Evolutionary conservation across 495 filamentous ascomycete genomes (phyloP).

Genomic region (Aspergillus campestris): DNA sequence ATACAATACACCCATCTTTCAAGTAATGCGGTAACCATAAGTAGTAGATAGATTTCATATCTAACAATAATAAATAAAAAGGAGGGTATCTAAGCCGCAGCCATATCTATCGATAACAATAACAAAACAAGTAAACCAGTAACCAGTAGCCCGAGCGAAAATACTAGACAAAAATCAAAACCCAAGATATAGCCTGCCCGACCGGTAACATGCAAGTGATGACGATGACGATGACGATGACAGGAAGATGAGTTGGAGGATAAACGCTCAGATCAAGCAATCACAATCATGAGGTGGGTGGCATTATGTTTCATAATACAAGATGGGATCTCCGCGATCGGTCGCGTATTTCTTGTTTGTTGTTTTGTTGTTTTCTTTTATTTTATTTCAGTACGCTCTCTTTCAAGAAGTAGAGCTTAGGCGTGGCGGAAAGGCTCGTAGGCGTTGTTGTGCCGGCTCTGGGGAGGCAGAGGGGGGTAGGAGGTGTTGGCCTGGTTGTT

Average conservation of each 20-base stretch:
- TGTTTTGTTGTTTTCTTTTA: constrained; percentile 3
- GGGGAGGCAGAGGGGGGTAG: constrained; percentile 18
- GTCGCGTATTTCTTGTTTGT: constrained; percentile 2
- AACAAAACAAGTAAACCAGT: constrained; percentile 2
- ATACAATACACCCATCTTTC: too few species aligned
- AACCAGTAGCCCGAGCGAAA: not conserved
- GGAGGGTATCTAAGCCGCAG: constrained; percentile 14
- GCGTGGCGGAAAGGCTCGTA: constrained; percentile 42
- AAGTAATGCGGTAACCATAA: too few species aligned
- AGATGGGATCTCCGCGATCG: not conserved
- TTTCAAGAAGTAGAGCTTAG: constrained; percentile 14
- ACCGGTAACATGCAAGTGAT: too few species aligned
- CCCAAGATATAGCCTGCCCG: too few species aligned
- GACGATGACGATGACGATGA: too few species aligned
- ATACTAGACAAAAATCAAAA: constrained; percentile 2
- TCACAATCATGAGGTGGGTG: too few species aligned
- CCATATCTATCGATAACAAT: constrained; percentile 9
- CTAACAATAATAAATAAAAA: constrained; percentile 6
- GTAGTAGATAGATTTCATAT: not conserved
- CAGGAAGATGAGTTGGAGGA: too few species aligned
- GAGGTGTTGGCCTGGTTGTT: constrained; percentile 18
- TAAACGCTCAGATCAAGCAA: too few species aligned
- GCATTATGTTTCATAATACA: too few species aligned
- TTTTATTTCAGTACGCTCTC: not conserved
- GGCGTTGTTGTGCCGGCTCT: constrained; percentile 20